Percentiles rank a stretch among this genome's conserved stretches.
Conservation (phyloP, 139 green algal species). For the Volvox africanus region DNA sequence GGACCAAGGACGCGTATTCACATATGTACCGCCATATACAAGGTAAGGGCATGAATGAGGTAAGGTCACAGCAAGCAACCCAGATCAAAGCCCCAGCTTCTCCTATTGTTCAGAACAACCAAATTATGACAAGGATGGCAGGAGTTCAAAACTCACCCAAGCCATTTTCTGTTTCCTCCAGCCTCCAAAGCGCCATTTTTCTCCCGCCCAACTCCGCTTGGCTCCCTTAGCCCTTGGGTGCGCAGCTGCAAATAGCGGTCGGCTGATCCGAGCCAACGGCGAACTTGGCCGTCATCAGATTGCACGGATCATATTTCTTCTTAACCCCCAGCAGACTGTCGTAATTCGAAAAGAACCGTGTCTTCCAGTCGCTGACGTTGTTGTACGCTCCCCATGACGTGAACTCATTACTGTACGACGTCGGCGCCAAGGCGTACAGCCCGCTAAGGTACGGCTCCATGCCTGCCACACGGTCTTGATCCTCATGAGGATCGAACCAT, state of each 20-base stretch:
- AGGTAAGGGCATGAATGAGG: no score
- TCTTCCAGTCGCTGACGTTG: slow-evolving; percentile 21
- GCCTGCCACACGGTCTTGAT: not conserved
- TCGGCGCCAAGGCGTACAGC: not conserved
- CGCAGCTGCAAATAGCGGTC: not conserved
- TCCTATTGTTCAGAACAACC: no score
- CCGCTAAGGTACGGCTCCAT: not conserved
- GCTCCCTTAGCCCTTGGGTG: slow-evolving; percentile 3
- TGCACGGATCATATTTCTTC: slow-evolving; percentile 46
- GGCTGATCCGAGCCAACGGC: slow-evolving; percentile 9
- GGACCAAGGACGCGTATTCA: no score
- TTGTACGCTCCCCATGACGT: slow-evolving; percentile 9
- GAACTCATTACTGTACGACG: slow-evolving; percentile 20
- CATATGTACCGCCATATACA: no score
- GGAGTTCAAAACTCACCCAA: no score
- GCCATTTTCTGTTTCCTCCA: no score
- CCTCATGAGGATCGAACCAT: slow-evolving; percentile 8
- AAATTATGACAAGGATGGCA: no score
- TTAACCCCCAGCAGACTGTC: slow-evolving; percentile 1
- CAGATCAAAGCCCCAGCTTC: no score
- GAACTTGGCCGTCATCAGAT: slow-evolving; percentile 11
- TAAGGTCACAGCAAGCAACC: no score
- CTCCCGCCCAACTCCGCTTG: no score
- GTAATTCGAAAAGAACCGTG: slow-evolving; percentile 32
- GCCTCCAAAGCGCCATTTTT: no score